phyloP scores from a whole-genome alignment of 176 grass and related monocot genomes.

The maize (Zea mays) region DNA sequence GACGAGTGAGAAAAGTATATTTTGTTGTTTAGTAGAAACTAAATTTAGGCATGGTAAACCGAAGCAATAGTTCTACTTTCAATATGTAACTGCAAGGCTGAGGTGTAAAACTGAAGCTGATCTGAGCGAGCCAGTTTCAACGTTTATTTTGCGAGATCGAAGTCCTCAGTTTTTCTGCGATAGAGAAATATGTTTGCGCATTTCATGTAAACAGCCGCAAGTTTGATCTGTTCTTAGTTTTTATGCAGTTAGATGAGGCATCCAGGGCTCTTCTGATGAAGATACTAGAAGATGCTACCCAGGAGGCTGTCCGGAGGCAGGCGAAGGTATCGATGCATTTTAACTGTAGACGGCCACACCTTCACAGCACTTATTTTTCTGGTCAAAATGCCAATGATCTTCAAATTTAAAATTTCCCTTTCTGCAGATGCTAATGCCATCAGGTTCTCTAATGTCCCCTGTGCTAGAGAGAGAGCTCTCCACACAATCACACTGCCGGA shows the following conservation, averaged over 20 bases:
- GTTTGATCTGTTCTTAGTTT: not conserved
- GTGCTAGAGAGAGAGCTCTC: slow-evolving; percentile 33
- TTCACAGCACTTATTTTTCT: not conserved
- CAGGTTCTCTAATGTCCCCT: slow-evolving; percentile 19
- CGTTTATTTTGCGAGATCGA: not conserved
- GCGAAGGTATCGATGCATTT: slow-evolving; percentile 51
- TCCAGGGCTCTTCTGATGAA: slow-evolving; percentile 58
- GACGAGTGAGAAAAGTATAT: not conserved
- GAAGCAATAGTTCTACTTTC: not conserved
- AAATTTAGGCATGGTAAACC: not conserved
- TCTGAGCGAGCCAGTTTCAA: not conserved
- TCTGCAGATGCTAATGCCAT: slow-evolving; percentile 50
- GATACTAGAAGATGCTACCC: slow-evolving; percentile 63
- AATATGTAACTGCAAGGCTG: not conserved
- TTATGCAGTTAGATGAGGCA: slow-evolving; percentile 58
- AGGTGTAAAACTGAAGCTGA: too few relatives aligned
- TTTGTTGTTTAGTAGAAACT: too few relatives aligned
- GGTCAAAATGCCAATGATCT: slow-evolving; percentile 5
- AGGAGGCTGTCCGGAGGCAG: slow-evolving; percentile 41
- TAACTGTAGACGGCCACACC: not conserved
- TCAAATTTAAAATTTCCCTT: not conserved
- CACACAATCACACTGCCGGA: not conserved
- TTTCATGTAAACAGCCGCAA: not conserved
- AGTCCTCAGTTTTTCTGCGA: not conserved
- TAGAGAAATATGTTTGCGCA: not conserved